Evolutionary conservation across 2,329 filamentous ascomycete species (phyloP), one percentile per base, ranked within the genome.

Genomic region (Coccinonectria pachysandricola): DNA sequence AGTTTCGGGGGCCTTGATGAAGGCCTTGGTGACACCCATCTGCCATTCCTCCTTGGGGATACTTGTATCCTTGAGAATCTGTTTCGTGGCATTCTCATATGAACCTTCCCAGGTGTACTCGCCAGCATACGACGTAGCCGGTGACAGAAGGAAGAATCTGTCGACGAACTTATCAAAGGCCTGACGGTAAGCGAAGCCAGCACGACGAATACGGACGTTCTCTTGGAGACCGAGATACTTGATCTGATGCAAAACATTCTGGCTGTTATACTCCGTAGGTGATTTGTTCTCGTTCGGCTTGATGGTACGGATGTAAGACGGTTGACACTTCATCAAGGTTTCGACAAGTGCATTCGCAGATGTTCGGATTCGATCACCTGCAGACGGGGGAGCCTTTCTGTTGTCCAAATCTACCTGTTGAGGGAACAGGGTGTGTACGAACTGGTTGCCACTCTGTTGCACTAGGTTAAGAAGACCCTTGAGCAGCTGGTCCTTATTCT

Each of bases 251-350:
- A 96, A 68, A 12, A 98, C 91, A 44, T 96, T 96, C 15, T 77
- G 75, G 12, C 72, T 70, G 44, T 94, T 95, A 56, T 94, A 98
- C 52, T 98, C 91, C 8, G 75, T 78, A 0, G 86, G 80, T 3
- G 87, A 94, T 57, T 96, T 98, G 64, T 95, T 96, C 58, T 98
- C 91, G 62, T 98, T 98, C 2, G 91, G 91, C 59, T 98, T 98
- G 62, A 98, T 96, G 1, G 91, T 98, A 52, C 91, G 84, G 45
- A 98, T 98, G 50, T 98, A 98, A 3, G 87, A 95, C 2, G 91
- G 91, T 43, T 91, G 84, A 30, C 86, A 88, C 59, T 95, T 93
- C 87, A 95, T 96, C 45, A 98, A 58, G 1, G 91, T 96, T 1
- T 87, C 76, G 2, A 98, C 91, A 12, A 98, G 68, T 22, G 92